Evolutionary conservation across 2,329 filamentous ascomycete genomes (phyloP).

Genomic region (Scytalidium sp.): DNA sequence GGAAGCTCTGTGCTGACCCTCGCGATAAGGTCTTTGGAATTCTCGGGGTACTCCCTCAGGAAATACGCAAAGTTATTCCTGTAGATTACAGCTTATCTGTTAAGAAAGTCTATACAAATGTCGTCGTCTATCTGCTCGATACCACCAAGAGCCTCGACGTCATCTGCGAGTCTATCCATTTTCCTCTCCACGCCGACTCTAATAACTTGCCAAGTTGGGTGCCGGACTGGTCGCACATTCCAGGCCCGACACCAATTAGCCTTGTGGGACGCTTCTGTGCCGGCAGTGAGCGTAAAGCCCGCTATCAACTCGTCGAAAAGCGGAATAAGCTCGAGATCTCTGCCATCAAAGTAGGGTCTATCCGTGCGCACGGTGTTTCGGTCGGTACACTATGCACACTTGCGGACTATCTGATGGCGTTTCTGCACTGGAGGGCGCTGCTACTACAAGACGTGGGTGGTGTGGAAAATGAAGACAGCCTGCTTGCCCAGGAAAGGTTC

Average conservation of each 20-base stretch:
- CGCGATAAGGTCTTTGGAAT: conserved; percentile 35
- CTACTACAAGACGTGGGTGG: conserved; percentile 14
- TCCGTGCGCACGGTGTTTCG: conserved; percentile 26
- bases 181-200: conserved; percentile 21
- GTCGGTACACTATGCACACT: conserved; percentile 21
- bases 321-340: conserved; percentile 27
- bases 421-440: conserved; percentile 31
- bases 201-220: conserved; percentile 30
- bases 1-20: conserved; percentile 27
- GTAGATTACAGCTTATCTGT: conserved; percentile 29
- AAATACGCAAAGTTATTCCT: conserved; percentile 22
- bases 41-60: conserved; percentile 28
- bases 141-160: conserved; percentile 28
- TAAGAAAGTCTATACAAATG: conserved; percentile 31
- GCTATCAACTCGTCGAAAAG: conserved; percentile 22
- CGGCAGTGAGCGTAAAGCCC: conserved; percentile 7
- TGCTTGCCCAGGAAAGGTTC: conserved; percentile 29
- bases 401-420: conserved; percentile 33
- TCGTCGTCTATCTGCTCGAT: conserved; percentile 28
- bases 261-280: conserved; percentile 16
- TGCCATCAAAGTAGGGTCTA: conserved; percentile 26
- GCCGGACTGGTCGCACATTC: conserved; percentile 33
- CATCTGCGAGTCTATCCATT: conserved; percentile 33
- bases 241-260: conserved; percentile 15
- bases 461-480: conserved; percentile 3